Evolutionary conservation across 106 monocot genomes (phyloP), one percentile per base, ranked within the genome.

Genomic region (Hemerocallis citrina): DNA sequence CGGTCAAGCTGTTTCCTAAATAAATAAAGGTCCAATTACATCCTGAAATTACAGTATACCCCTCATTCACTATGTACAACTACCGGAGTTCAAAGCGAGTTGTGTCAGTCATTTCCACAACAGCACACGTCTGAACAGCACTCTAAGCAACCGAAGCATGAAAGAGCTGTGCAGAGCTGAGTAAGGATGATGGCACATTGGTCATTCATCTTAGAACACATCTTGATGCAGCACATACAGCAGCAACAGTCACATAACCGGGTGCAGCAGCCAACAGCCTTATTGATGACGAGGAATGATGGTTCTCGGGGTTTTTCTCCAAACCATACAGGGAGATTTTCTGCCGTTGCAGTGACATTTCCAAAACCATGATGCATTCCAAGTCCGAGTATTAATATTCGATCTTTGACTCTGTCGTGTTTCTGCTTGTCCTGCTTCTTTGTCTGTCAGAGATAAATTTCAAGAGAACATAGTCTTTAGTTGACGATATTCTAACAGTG

Each of bases 101-200:
- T n/a, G n/a, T n/a, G n/a, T n/a, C n/a, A n/a, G n/a, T n/a, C n/a
- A n/a, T n/a, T n/a, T n/a, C 16, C 37, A 28, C 39, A 22, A 34
- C 81, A 81, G 62, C 96, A 98, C 1, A 77, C 0, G 14, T 69
- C 71, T 0, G 71, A 27, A 43, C 96, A 98, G 71, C 86, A 91
- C 44, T 78, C 84, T 13, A 51, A 29, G 58, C 96, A 98, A 27
- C 63, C 96, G 0, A 98, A 55, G 46, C 81, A 87, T 24, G 87
- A 63, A 2, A 98, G 79, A 6, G 91, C 81, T 2, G 70, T 25
- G 59, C 73, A 77, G 9, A 91, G 31, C 65, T 98, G 96, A 2
- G 84, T 71, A 33, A 73, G 12, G 7, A 46, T 65, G 41, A 85
- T 74, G 45, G 63, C 63, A 33, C 63, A 79, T 55, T 80, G 76